phyloP scores from a whole-genome alignment of 1,284 basidiomycete species.

The Heterobasidion annosum region DNA sequence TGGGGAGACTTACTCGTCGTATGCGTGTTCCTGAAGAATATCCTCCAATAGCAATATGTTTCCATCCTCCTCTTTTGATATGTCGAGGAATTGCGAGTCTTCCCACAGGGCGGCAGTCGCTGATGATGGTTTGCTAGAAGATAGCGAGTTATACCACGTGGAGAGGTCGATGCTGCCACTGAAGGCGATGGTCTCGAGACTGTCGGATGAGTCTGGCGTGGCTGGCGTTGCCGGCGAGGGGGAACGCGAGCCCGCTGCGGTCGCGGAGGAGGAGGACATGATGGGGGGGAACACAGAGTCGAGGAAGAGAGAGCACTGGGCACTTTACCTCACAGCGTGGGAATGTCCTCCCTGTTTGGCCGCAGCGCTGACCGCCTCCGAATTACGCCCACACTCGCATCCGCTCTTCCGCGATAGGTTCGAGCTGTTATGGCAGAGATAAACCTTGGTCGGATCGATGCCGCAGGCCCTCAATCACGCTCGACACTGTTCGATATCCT shows the following conservation, averaged over 20 bases:
- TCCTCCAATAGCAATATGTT: conserved; percentile 58
- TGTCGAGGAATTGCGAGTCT: conserved; percentile 14
- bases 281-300: conserved; percentile 14
- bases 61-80: conserved; percentile 27
- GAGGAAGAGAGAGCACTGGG: not conserved
- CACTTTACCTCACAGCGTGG: not conserved
- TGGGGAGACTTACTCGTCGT: conserved; percentile 53
- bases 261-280: conserved; percentile 48
- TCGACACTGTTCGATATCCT: too few relatives aligned
- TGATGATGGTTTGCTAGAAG: conserved; percentile 28
- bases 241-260: conserved; percentile 55
- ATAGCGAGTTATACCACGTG: conserved; percentile 47
- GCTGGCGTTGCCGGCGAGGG: conserved; percentile 62
- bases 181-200: conserved; percentile 34
- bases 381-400: too few relatives aligned
- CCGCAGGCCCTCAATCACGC: too few relatives aligned
- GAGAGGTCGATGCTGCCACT: conserved; percentile 42
- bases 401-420: too few relatives aligned
- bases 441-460: too few relatives aligned
- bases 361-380: too few relatives aligned
- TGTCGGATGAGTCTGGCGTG: conserved; percentile 58
- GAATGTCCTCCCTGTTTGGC: not conserved
- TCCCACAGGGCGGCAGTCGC: conserved; percentile 20
- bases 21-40: conserved; percentile 59
- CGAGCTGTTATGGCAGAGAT: too few relatives aligned